Base-by-base conservation (phyloP, 2,329 filamentous ascomycete species). In the Colletotrichum truncatum region DNA sequence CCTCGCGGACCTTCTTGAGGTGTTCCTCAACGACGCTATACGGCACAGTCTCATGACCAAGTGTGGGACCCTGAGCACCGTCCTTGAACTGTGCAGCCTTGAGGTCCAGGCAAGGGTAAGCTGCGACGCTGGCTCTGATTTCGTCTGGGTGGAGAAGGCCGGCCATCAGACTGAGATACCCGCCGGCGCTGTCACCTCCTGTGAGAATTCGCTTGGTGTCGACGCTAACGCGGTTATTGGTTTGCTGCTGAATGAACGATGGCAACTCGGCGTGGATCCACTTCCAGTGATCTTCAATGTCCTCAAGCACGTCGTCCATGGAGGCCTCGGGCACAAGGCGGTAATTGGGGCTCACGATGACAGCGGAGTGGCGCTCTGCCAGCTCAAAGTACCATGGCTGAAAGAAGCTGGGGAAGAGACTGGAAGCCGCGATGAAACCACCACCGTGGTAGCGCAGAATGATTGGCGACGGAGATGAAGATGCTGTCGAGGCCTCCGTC, bases 271-370 rank as follows among this genome's bases (percentile, higher is more conserved):
- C 32, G 4, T 64, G 71, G 0, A 69, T 57, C 72, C 73, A 75
- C 16, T 69, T 63, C 72, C 73, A 75, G 1, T 69, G 70, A 39
- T 73, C 71, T 18, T 73, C 70, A 2, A 74, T 21, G 43, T 75
- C 73, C 3, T 70, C 70, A 0, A 74, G 63, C 0, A 72, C n/a
- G 18, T 75, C 73, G 0, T 67, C 68, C 1, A 72, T 52, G 3
- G 72, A 70, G 48, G 63, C 46, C 4, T 72, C 68, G 3, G 73
- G 73, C 1, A 71, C 52, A 0, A 75, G 67, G 0, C 72, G 69
- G 18, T 74, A 69, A 26, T 75, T 71, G 0, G 72, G 65, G 0
- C 71, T 74, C 0, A 75, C 45, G 4, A 75, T 68, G 0, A 75
- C 68, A 7, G 70, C 73, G 0, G 66, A 68, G 1, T 73, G 49